Evolutionary conservation across 441 rosid species (phyloP).

Genomic region (Flueggea neowawraea): DNA sequence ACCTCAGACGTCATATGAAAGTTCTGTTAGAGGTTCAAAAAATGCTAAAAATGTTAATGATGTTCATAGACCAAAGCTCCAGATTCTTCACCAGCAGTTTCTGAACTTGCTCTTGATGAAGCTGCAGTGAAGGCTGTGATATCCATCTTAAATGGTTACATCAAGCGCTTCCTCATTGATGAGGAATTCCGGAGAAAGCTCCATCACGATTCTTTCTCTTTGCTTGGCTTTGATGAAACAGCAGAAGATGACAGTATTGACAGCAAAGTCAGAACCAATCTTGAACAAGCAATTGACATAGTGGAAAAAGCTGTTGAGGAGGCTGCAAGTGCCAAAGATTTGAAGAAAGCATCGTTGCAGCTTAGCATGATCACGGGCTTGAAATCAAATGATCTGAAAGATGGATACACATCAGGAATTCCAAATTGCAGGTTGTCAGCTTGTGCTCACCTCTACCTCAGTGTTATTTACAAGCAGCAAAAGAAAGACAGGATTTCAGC

Average conservation of each 20-base stretch:
- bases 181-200: slow-evolving; percentile 34
- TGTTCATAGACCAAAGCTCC: slow-evolving; percentile 14
- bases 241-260: slow-evolving; percentile 24
- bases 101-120: slow-evolving; percentile 54
- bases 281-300: slow-evolving; percentile 43
- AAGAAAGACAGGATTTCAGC: slow-evolving; percentile 60
- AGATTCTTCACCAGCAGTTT: slow-evolving; percentile 15
- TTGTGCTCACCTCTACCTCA: slow-evolving; percentile 57
- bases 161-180: slow-evolving; percentile 38
- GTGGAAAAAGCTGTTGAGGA: slow-evolving; percentile 45
- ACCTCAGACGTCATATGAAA: slow-evolving; percentile 18
- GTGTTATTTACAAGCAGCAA: slow-evolving; percentile 52
- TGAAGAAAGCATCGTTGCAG: slow-evolving; percentile 54
- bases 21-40: slow-evolving; percentile 23
- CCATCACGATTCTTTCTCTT: slow-evolving; percentile 40
- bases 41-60: slow-evolving; percentile 22
- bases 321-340: slow-evolving; percentile 31
- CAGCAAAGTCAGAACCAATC: slow-evolving; percentile 42
- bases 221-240: slow-evolving; percentile 22
- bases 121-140: slow-evolving; percentile 54
- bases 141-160: slow-evolving; percentile 50
- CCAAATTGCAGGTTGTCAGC: slow-evolving; percentile 49
- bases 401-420: slow-evolving; percentile 41
- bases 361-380: slow-evolving; percentile 50
- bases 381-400: slow-evolving; percentile 36